Evolutionary conservation across 192 early-diverging fungal genomes (phyloP).

Genomic region (Backusella liffmaniae): DNA sequence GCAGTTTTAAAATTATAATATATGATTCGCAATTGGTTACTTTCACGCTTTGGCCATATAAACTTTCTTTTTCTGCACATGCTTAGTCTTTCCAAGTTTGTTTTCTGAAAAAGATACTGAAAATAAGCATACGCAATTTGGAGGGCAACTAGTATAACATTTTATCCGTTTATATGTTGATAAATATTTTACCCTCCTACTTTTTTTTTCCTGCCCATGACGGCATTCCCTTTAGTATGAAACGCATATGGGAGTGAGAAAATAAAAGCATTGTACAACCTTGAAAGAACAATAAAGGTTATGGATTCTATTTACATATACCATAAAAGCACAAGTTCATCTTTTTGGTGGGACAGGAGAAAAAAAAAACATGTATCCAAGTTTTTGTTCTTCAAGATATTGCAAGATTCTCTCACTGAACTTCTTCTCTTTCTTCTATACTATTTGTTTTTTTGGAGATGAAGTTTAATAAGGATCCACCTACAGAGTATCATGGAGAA

Average conservation of each 20-base stretch:
- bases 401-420: neutral
- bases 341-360: neutral
- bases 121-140: too few relatives aligned
- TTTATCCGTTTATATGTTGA: neutral
- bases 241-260: neutral
- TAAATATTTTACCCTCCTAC: neutral
- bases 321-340: neutral
- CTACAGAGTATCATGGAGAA: neutral
- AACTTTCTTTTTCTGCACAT: too few relatives aligned
- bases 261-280: neutral
- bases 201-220: neutral
- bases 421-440: neutral
- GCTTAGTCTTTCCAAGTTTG: neutral
- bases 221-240: neutral
- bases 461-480: neutral
- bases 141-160: neutral
- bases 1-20: too few relatives aligned
- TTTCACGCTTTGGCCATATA: too few relatives aligned
- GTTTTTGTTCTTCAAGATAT: neutral
- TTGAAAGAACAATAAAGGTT: neutral
- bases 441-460: neutral
- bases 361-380: neutral
- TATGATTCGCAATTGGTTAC: too few relatives aligned
- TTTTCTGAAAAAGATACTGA: neutral
- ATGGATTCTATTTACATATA: neutral